Base-by-base conservation (phyloP, 2,329 filamentous ascomycete species). In the Fusarium camptoceras region DNA sequence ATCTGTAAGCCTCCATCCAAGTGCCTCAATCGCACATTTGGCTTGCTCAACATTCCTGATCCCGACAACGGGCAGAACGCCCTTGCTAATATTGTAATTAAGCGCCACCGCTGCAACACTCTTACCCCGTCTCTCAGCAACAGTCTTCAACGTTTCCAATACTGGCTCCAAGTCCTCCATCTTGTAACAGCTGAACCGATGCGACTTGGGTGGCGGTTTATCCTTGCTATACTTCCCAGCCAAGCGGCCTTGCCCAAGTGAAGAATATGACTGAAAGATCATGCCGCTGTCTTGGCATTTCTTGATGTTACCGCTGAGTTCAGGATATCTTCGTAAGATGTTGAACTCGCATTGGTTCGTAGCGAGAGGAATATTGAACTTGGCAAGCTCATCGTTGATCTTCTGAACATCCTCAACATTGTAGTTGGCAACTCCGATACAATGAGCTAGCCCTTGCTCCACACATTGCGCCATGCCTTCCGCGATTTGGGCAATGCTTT, bases 381-480 rank as follows among this genome's bases (percentile, higher is more conserved):
- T 66, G 5, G 64, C 64, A 0, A 66, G 55, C 27, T 66, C 64
- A 5, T 60, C 61, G 7, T 47, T 49, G 16, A 66, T 60, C 14
- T 34, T 47, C 1, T 60, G 44, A 1, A 60, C 42, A 7, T 66
- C 49, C 6, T 66, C 41, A 0, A 60, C 37, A 3, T 37, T 15
- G 11, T 55, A 65, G n/a, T 66, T 66, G 27, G 64, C 61, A 0
- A 66, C 64, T 0, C 61, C 61, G 1, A 66, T 60, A 1, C 39
- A 54, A 1, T 28, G 64, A 1, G 64, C 55, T 14, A 65, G 14
- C 0, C 64, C 64, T 24, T 55, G 49, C 7, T 66, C 64, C 1
- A 66, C 64, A 2, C 64, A 66, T 4, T 66, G 49, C 6, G 64
- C 61, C 64, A 66, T 66, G 5, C 61, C 64, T 31, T 66, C 55